Base-by-base conservation (phyloP, 2,329 filamentous ascomycete genomes). In the Colletotrichum trifolii region DNA sequence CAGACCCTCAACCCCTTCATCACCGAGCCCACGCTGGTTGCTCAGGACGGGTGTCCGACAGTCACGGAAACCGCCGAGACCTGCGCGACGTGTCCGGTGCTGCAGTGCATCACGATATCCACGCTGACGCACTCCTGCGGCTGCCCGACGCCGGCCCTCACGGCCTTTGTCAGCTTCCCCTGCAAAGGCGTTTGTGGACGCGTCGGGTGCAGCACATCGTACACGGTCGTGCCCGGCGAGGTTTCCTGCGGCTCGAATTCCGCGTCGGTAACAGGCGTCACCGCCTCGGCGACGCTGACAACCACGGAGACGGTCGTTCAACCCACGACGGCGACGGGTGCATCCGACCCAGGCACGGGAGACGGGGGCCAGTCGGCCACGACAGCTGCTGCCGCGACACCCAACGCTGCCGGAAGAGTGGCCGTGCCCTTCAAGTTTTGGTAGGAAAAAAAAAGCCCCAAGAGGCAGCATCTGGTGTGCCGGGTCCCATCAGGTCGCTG, bases 51-150 rank as follows among this genome's bases (percentile, higher is more conserved):
- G 6, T 79, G 77, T n/a, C 77, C 77, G 17, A 78, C 76, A 9
- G 73, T 77, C 6, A 78, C 75, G 1, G 56, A 70, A 8, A 75
- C 73, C 7, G 46, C 65, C 4, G 71, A 72, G 8, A 60, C 72
- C n/a, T 79, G 77, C 69, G 71, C 73, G 11, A 77, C 74, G 1
- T 79, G 77, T 64, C 49, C 72, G 1, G 64, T 72, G 25, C 74
- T 72, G 10, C 53, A 71, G 57, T 79, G 77, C 52, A 57, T 78
- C 42, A 65, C 36, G 2, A 34, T 74, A 17, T 67, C 68, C 35
- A 78, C 76, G 6, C 55, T 78, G 15, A 75, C 70, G 17, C 74
- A 73, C 9, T 69, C 70, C 4, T 76, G 75, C 60, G 75, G 74
- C 35, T 79, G 77, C 50, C 74, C 75, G 1, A 52, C 64, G 6